Evolutionary conservation across 176 grass and related monocot genomes (phyloP), one percentile per base, ranked within the genome.

Genomic region (Cymbopogon citratus): DNA sequence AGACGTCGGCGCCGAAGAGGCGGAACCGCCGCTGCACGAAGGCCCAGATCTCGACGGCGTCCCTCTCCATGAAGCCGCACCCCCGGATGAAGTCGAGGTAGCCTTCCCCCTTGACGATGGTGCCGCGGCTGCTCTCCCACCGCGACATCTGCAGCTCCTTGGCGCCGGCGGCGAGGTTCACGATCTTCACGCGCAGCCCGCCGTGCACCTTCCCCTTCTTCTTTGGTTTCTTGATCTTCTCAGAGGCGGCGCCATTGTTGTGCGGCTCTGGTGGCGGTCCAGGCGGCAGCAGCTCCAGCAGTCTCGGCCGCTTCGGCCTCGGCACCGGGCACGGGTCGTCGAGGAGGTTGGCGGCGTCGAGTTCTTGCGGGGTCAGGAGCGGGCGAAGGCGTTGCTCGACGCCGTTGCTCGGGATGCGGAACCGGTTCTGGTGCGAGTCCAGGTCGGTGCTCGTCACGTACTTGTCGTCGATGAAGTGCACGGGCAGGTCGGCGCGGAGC

Each of bases 401-500:
- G 31, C 40, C 40, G 2, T 11, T 16, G 48, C 12, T 1, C 21
- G 85, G 85, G 71, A 87, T 2, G 78, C 70, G 77, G 85, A 87
- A 69, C 36, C 85, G 78, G 85, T 75, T 87, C 79, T 82, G 79
- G 28, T 77, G 85, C 78, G 26, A 0, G 64, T 70, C 23, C 39
- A 87, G 45, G 40, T 87, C 79, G 14, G 78, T 76, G 27, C 0
- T 4, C 28, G 79, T 76, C 21, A 87, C 10, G 21, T 0, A 0
- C 51, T 75, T 86, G 33, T 64, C 67, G 44, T 1, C 69, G 84
- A 86, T 43, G 84, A 80, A 86, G 68, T 73, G 56, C 33, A 86
- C 43, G 11, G 31, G 5, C 31, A 80, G 69, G 69, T 86, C 76
- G 24, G 12, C 0, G 4, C 76, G 69, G 57, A 86, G 34, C 1